Conservation (phyloP, 140 eudicot genomes). For the Bidens hawaiensis region DNA sequence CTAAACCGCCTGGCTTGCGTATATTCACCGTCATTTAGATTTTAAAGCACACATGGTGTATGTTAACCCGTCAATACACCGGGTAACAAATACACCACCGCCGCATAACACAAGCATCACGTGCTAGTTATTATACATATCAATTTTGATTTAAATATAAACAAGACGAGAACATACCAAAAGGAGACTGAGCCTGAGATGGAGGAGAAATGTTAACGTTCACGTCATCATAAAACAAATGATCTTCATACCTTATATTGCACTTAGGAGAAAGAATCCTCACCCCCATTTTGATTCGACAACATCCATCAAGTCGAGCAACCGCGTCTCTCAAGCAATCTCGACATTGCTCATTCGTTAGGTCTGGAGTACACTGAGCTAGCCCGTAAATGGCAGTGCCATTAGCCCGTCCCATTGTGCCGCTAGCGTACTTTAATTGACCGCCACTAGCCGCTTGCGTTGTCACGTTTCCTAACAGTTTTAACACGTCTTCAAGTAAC, state of each 20-base stretch:
- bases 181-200: not conserved
- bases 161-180: not conserved
- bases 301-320: not conserved
- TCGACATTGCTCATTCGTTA: slow-evolving; percentile 11
- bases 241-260: slow-evolving; percentile 17
- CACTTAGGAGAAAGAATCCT: slow-evolving; percentile 25
- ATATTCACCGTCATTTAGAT: too few relatives aligned
- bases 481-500: slow-evolving; percentile 9
- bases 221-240: slow-evolving; percentile 12
- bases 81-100: too few relatives aligned
- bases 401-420: not conserved
- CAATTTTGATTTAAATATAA: too few relatives aligned
- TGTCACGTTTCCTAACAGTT: slow-evolving; percentile 6
- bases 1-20: too few relatives aligned
- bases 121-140: too few relatives aligned
- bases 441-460: slow-evolving; percentile 16
- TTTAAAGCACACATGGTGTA: too few relatives aligned
- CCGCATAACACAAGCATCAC: too few relatives aligned
- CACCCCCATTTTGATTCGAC: not conserved
- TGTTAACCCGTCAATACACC: too few relatives aligned
- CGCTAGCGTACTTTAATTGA: slow-evolving; percentile 28
- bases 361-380: slow-evolving; percentile 31
- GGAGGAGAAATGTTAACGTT: not conserved
- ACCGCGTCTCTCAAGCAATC: slow-evolving; percentile 11
- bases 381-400: slow-evolving; percentile 4